These are phyloP conservation scores for Amanita thiersii DNA, from an alignment of 768 basidiomycete genomes.

Conservation along the genomic window DNA sequence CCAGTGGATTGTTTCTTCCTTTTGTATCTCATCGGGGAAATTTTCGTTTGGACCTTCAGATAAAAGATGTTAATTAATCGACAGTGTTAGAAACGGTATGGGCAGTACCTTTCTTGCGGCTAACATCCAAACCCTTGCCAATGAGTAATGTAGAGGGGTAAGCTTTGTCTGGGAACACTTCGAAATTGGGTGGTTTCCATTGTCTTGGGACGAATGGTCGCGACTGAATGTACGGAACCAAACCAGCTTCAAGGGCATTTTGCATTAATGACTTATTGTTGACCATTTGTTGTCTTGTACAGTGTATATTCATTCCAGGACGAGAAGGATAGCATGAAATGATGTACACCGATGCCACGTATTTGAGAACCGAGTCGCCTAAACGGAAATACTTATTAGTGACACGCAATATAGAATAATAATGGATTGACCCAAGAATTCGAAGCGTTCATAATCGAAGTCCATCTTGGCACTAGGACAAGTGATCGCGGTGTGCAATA, in stretches of 20 bases:
- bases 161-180: constrained; percentile 14
- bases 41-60: too few species aligned
- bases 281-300: constrained; percentile 59
- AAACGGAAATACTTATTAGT: constrained; percentile 9
- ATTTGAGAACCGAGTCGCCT: constrained; percentile 85
- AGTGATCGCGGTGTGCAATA: constrained; percentile 59
- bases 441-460: constrained; percentile 77
- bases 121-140: neutral
- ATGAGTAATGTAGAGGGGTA: constrained; percentile 1
- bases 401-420: constrained; percentile 1
- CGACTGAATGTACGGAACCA: constrained; percentile 68
- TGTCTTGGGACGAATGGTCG: constrained; percentile 58
- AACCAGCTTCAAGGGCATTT: constrained; percentile 45
- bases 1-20: constrained; percentile 40
- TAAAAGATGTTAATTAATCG: too few species aligned
- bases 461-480: constrained; percentile 64
- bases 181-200: constrained; percentile 53
- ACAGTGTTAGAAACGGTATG: neutral
- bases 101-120: neutral
- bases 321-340: constrained; percentile 61
- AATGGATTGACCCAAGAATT: constrained; percentile 57
- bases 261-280: constrained; percentile 62
- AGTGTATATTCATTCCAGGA: constrained; percentile 63
- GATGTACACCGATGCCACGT: constrained; percentile 63
- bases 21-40: constrained; percentile 1